Conservation (phyloP, 2,329 filamentous ascomycete genomes). For the Talaromyces atroroseus region DNA sequence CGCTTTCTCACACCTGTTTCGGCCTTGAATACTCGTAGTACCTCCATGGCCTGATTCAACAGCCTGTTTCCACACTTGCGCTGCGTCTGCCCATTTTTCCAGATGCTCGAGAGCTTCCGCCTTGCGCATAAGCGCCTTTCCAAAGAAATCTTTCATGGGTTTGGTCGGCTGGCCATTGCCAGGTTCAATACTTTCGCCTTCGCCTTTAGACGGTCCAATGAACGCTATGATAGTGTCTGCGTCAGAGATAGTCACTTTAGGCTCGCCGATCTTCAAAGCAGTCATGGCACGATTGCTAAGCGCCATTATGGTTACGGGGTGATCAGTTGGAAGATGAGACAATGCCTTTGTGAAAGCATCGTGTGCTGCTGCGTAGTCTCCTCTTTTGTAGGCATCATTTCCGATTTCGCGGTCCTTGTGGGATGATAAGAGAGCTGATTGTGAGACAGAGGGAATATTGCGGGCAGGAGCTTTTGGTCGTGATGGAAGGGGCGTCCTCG, state of each 20-base stretch:
- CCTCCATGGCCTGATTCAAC: conserved; percentile 85
- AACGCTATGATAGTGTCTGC: conserved; percentile 73
- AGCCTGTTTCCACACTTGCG: conserved; percentile 70
- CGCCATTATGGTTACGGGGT: conserved; percentile 82
- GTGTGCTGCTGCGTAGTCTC: conserved; percentile 85
- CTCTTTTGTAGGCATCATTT: conserved; percentile 85
- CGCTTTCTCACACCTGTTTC: conserved; percentile 87
- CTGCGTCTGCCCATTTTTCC: conserved; percentile 87
- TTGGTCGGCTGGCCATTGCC: conserved; percentile 61
- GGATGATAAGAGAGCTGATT: conserved; percentile 66
- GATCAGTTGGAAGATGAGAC: conserved; percentile 64
- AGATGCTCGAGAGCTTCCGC: conserved; percentile 93
- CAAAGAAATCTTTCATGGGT: conserved; percentile 88
- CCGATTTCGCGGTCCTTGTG: conserved; percentile 74
- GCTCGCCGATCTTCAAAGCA: conserved; percentile 83
- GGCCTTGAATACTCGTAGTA: conserved; percentile 72
- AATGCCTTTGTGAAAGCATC: conserved; percentile 75
- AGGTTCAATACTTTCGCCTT: conserved; percentile 72
- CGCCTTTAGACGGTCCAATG: conserved; percentile 73
- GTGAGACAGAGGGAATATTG: conserved; percentile 59
- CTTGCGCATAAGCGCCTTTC: conserved; percentile 89
- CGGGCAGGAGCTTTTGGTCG: conserved; percentile 46
- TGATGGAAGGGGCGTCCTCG: conserved; percentile 40
- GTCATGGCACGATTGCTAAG: conserved; percentile 89
- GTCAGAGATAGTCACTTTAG: conserved; percentile 79